Evolutionary conservation across 371 early-diverging fungal species (phyloP).

Genomic region (Haplosporangium sp.): DNA sequence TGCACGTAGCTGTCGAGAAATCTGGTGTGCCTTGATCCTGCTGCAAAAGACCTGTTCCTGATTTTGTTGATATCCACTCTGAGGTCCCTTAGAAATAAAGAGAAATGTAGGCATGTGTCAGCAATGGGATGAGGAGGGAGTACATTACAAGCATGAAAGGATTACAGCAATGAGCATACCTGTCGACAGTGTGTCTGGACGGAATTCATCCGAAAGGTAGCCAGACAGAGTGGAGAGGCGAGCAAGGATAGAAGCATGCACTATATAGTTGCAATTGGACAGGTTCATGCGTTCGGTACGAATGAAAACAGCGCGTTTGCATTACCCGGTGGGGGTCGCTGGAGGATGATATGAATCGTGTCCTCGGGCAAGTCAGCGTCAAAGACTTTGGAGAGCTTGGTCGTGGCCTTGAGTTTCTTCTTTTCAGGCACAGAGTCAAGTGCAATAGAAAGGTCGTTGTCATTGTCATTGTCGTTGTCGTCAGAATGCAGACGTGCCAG

Average conservation of each 20-base stretch:
- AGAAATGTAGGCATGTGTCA: too few relatives aligned
- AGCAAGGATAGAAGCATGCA: too few relatives aligned
- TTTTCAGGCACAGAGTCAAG: not conserved
- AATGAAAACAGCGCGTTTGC: not conserved
- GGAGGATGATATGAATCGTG: constrained; percentile 13
- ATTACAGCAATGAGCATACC: too few relatives aligned
- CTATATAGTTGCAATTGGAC: too few relatives aligned
- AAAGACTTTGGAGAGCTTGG: not conserved
- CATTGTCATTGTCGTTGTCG: not conserved
- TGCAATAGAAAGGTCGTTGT: not conserved
- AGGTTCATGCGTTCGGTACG: too few relatives aligned
- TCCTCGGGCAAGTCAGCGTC: constrained; percentile 1
- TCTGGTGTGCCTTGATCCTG: not conserved
- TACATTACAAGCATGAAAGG: too few relatives aligned
- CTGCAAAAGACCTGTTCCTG: constrained; percentile 4
- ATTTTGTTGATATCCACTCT: constrained; percentile 2
- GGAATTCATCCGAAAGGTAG: too few relatives aligned
- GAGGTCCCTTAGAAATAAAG: constrained; percentile 12
- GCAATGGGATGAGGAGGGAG: too few relatives aligned
- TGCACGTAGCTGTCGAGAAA: constrained; percentile 11
- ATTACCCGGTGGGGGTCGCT: constrained; percentile 8
- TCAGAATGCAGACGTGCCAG: constrained; percentile 30
- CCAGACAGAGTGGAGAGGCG: too few relatives aligned
- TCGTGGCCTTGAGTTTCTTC: not conserved
- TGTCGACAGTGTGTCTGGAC: too few relatives aligned